Base-by-base conservation (phyloP, 1,139 yeast species). In the Sugiyamaella neomexicana region DNA sequence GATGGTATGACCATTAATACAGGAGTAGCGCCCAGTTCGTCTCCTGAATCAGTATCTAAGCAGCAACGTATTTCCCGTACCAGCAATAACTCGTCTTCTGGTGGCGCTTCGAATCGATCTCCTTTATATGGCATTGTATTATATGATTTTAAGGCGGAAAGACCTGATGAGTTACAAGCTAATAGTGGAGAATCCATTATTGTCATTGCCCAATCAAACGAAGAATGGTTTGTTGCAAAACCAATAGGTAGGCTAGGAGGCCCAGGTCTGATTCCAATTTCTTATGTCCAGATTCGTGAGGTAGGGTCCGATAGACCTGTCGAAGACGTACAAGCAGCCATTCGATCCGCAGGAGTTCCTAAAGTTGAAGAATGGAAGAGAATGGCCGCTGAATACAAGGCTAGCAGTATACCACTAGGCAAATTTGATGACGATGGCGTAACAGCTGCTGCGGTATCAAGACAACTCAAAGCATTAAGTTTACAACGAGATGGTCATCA, bases 201-300 rank as follows among this genome's bases (percentile, higher is more conserved):
- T 41, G 83, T 93, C 15, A 93, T 97, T 71, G 99, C 99, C 1
- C 97, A 91, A 71, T 95, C 93, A 66, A 93, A 89, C 57, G 89
- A 79, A 62, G 99, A 93, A 72, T 93, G 99, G 99, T 91, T 90
- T 66, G 95, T 93, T 56, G 98, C 98, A 12, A 93, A 93, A 69
- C 97, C 97, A 6, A 88, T 93, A 52, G 95, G 95, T 59, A 77
- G 97, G 52, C 76, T 93, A 50, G 99, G 99, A 13, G 99, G 98
- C 0, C 98, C 98, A 0, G 99, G 99, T 0, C 77, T 93, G 55
- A 95, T 93, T 10, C 99, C 99, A 0, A 95, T 89, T 2, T 82
- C 89, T 27, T 93, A 88, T 67, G 95, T 93, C 32, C 88, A 89
- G 66, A 81, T 93, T 46, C 82, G 93, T 42, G 96, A 93, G 68